Percentiles rank a stretch among this genome's conserved stretches.
phyloP scores from a whole-genome alignment of 2,329 filamentous ascomycete genomes.

The Calonectria henricotiae region DNA sequence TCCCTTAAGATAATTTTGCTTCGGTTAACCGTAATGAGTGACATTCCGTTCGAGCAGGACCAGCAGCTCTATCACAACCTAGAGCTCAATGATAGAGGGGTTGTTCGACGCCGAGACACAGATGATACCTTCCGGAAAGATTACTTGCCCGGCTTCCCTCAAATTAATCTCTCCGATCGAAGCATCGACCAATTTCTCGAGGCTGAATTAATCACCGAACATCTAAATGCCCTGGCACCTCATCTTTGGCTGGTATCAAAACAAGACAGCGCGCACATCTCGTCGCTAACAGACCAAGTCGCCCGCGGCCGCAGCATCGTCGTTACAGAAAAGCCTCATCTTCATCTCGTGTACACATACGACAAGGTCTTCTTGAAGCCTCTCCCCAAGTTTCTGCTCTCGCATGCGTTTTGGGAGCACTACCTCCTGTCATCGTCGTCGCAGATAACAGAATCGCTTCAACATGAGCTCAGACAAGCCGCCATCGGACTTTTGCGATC shows the following conservation, averaged over 20 bases:
- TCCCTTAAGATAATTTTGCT: not conserved
- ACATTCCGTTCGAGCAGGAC: not conserved
- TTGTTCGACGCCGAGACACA: not conserved
- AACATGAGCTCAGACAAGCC: slow-evolving; percentile 38
- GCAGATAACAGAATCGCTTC: not conserved
- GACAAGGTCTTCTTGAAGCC: slow-evolving; percentile 51
- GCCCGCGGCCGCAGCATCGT: slow-evolving; percentile 50
- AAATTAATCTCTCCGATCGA: not conserved
- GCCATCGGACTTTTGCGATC: slow-evolving; percentile 56
- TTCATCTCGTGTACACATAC: slow-evolving; percentile 47
- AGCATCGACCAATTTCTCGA: not conserved
- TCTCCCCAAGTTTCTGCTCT: slow-evolving; percentile 58
- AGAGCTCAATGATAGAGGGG: not conserved
- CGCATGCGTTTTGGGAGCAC: slow-evolving; percentile 55
- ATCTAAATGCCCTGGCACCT: not conserved
- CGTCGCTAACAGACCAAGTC: not conserved
- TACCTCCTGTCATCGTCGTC: slow-evolving; percentile 43
- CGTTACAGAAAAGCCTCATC: slow-evolving; percentile 57
- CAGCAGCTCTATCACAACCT: not conserved
- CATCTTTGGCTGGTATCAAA: not conserved
- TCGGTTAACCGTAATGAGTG: not conserved
- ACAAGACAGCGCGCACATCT: slow-evolving; percentile 2
- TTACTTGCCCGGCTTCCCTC: not conserved
- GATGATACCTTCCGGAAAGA: not conserved
- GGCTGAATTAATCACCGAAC: not conserved